Conservation (phyloP, 2,329 filamentous ascomycete species). For the Pyricularia pennisetigena region DNA sequence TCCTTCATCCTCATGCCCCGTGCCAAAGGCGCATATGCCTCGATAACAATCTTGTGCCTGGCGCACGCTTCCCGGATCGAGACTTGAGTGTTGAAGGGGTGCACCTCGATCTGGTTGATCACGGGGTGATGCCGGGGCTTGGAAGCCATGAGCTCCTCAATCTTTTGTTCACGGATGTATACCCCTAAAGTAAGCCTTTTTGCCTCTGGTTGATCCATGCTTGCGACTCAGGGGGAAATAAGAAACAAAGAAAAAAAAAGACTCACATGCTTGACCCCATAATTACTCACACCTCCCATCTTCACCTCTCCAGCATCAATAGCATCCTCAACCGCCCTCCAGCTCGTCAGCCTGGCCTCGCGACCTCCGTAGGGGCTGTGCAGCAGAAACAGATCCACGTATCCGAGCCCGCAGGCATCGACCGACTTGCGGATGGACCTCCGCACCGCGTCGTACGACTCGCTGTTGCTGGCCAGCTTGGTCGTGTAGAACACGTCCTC, state of each 20-base stretch:
- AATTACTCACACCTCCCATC: slow-evolving; percentile 70
- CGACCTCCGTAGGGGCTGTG: slow-evolving; percentile 72
- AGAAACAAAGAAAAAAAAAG: neutral
- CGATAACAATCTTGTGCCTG: slow-evolving; percentile 56
- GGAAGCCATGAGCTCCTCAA: slow-evolving; percentile 58
- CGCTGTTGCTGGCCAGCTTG: slow-evolving; percentile 59
- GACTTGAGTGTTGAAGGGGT: slow-evolving; percentile 69
- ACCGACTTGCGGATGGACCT: slow-evolving; percentile 56
- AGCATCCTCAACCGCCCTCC: slow-evolving; percentile 69
- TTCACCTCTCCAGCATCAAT: slow-evolving; percentile 60
- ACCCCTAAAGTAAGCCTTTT: neutral
- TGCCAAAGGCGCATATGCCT: slow-evolving; percentile 73
- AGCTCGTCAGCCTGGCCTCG: slow-evolving; percentile 58
- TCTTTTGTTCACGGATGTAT: slow-evolving; percentile 16
- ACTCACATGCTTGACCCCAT: slow-evolving; percentile 61
- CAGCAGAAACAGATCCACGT: slow-evolving; percentile 71
- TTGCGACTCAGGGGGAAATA: neutral
- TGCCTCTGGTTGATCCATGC: rapidly evolving
- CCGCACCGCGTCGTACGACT: slow-evolving; percentile 57
- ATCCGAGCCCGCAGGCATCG: slow-evolving; percentile 55
- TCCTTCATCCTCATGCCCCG: slow-evolving; percentile 62
- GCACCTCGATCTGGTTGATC: slow-evolving; percentile 74
- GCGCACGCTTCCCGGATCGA: slow-evolving; percentile 58
- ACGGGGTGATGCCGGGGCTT: slow-evolving; percentile 54
- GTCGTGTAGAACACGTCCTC: slow-evolving; percentile 72